phyloP scores from a whole-genome alignment of 129 eudicot species.

The Gnaphalium uliginosum region DNA sequence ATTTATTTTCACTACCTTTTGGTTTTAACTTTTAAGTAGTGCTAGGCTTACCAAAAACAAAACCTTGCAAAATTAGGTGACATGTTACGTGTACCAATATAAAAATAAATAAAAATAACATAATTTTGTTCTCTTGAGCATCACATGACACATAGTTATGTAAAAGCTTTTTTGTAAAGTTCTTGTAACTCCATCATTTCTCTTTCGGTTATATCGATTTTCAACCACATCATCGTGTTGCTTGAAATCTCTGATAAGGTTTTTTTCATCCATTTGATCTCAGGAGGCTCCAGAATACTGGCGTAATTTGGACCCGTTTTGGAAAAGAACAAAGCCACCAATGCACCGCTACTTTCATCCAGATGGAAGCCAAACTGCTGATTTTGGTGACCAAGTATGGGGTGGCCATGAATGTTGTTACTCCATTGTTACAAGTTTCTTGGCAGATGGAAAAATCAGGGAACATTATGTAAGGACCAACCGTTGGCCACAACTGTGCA shows the following conservation, averaged over 20 bases:
- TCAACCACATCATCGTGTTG: not conserved
- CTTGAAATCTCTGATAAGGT: not conserved
- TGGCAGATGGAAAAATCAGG: conserved; percentile 61
- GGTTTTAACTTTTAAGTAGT: not conserved
- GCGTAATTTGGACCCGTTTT: conserved; percentile 70
- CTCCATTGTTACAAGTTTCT: conserved; percentile 60
- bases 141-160: not conserved
- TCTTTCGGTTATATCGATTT: too few relatives aligned
- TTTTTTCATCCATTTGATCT: not conserved
- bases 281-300: conserved; percentile 71
- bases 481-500: conserved; percentile 61
- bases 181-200: not conserved
- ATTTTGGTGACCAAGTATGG: conserved; percentile 64
- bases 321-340: conserved; percentile 45
- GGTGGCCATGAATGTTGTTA: conserved; percentile 90
- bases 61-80: not conserved
- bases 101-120: too few relatives aligned
- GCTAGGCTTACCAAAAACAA: too few relatives aligned
- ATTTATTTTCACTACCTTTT: not conserved
- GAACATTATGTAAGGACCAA: conserved; percentile 82
- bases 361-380: conserved; percentile 77
- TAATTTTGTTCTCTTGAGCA: not conserved
- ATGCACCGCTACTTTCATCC: conserved; percentile 77
- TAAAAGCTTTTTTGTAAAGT: not conserved
- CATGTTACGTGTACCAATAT: not conserved